These are phyloP conservation scores for Collybia mongolica DNA, from an alignment of 768 basidiomycete genomes.

Conservation along the genomic window DNA sequence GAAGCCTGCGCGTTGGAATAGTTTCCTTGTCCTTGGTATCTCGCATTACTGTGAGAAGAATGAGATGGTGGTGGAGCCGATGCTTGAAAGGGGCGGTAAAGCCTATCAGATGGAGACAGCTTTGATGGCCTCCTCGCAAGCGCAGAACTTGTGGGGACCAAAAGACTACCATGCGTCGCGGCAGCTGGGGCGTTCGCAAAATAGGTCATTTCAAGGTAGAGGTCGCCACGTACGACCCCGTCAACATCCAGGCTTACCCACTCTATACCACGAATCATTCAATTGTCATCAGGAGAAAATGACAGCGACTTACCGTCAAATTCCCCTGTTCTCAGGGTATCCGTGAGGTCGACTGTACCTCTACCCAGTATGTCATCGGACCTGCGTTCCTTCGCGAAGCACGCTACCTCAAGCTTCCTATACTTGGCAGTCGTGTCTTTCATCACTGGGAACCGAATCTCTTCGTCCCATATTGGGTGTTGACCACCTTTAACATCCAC, in stretches of 20 bases:
- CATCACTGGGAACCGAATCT: slow-evolving; percentile 74
- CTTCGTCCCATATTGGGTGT: slow-evolving; percentile 91
- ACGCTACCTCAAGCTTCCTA: slow-evolving; percentile 68
- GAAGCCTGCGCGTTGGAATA: slow-evolving; percentile 1
- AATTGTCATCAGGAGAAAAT: not conserved
- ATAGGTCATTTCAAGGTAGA: slow-evolving; percentile 94
- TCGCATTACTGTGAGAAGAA: slow-evolving; percentile 8
- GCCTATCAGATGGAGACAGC: slow-evolving; percentile 46
- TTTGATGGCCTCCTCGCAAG: slow-evolving; percentile 54
- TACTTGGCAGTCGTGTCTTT: slow-evolving; percentile 53
- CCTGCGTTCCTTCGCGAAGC: slow-evolving; percentile 75
- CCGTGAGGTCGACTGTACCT: slow-evolving; percentile 70
- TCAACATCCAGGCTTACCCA: slow-evolving; percentile 33
- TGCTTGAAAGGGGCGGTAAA: slow-evolving; percentile 39
- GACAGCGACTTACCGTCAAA: slow-evolving; percentile 72
- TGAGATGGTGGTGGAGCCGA: slow-evolving; percentile 16
- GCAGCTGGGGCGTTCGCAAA: slow-evolving; percentile 70
- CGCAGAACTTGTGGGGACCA: slow-evolving; percentile 21
- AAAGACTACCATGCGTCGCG: slow-evolving; percentile 18
- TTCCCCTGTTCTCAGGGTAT: slow-evolving; percentile 82
- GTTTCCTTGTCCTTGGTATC: slow-evolving; percentile 2
- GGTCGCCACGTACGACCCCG: slow-evolving; percentile 72
- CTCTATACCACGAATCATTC: slow-evolving; percentile 17
- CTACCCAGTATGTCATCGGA: slow-evolving; percentile 78
- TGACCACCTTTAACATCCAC: slow-evolving; percentile 87